These are phyloP conservation scores for Blastocystis sp. DNA, from an alignment of 352 stramenopile species.

Conservation along the genomic window DNA sequence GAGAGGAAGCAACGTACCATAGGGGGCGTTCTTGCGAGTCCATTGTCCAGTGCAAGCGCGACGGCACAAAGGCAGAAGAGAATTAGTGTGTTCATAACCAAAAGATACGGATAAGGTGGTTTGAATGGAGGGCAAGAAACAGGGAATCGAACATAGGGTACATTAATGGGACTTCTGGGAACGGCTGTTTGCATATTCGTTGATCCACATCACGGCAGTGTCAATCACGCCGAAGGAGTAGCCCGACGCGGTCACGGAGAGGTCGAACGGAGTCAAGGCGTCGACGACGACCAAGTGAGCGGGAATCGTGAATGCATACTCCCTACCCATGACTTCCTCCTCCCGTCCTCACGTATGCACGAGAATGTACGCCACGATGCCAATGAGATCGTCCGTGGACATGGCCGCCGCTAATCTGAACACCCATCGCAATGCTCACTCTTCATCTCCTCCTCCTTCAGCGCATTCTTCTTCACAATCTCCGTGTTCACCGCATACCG, in stretches of 20 bases:
- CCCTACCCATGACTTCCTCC: neutral
- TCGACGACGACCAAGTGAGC: conserved; percentile 29
- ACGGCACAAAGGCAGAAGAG: neutral
- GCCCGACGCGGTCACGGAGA: conserved; percentile 21
- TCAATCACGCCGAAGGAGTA: conserved; percentile 40
- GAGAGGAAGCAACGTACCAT: conserved; percentile 70
- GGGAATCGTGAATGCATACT: neutral
- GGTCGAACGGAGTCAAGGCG: conserved; percentile 23
- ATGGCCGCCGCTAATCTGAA: conserved; percentile 7
- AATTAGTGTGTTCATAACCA: neutral
- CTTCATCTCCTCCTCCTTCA: neutral
- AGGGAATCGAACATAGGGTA: too few relatives aligned
- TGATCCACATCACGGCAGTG: conserved; percentile 58
- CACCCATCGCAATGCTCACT: neutral
- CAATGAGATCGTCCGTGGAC: conserved; percentile 54
- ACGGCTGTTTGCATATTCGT: conserved; percentile 16
- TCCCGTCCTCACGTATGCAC: neutral
- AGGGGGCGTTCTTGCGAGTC: conserved; percentile 72
- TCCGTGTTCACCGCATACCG: conserved; percentile 16
- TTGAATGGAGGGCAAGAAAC: too few relatives aligned
- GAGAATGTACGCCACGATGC: conserved; percentile 31
- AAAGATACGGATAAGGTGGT: too few relatives aligned
- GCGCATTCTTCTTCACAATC: neutral
- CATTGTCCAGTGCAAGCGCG: conserved; percentile 72
- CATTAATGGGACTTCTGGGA: neutral